Base-by-base conservation (phyloP, 768 basidiomycete genomes). In the Mycena amicta region DNA sequence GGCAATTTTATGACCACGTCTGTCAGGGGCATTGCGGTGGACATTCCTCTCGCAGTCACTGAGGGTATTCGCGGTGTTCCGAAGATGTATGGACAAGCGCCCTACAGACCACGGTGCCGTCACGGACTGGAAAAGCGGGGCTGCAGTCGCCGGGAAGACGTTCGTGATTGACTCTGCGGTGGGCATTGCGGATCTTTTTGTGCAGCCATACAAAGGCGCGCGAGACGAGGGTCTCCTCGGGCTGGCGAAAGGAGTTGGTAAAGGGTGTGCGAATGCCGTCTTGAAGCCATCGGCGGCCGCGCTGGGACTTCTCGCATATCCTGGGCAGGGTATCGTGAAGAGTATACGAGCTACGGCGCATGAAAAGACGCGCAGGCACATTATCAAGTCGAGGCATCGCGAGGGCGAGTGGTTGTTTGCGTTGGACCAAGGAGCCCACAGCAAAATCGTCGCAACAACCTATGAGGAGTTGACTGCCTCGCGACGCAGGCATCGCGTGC, bases 91-190 rank as follows among this genome's bases (percentile, higher is more conserved):
- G 79, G 79, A 8, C 73, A 75, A 4, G 54, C 66, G 25, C 62
- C 72, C 12, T 65, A 75, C 33, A 2, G 59, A 70, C 40, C 51
- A 66, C 18, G 74, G 71, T 3, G 65, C 69, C 30, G 68, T 80
- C 22, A 67, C 67, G 3, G 71, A 72, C 58, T 73, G 77, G 53
- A 55, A 52, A n/a, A 69, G 67, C 52, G 80, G 80, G 0, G 60
- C 76, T 2, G 66, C 63, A 29, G 77, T 77, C 53, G 80, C 71
- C 16, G 78, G 72, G 3, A 78, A 77, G 67, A 68, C 72, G 25
- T 60, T 66, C 33, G 58, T 27, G 28, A 50, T 47, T 8, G 59
- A 43, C 4, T 39, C 59, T 25, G 13, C 61, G 5, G 53, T 52
- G 20, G 66, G 66, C 4, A 4, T 62, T 11, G 37, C 55, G 3